These are phyloP conservation scores for Aspergillus nidulans DNA, from an alignment of 495 filamentous ascomycete species.

Conservation along the genomic window DNA sequence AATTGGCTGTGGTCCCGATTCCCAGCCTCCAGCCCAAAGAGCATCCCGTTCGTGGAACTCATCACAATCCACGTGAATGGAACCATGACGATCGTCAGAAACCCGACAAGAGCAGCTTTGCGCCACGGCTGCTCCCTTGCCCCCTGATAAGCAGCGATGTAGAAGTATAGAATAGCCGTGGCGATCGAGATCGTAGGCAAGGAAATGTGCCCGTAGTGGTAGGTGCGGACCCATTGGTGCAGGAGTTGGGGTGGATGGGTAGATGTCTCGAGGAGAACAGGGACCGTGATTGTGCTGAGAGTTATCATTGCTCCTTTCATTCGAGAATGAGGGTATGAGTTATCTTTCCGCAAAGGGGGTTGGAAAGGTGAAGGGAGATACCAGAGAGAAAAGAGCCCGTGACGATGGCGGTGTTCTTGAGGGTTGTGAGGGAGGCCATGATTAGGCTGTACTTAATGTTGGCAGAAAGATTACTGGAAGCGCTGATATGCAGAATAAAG, in stretches of 20 bases:
- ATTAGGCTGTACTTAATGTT: background rate
- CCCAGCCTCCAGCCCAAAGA: background rate
- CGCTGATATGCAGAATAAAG: too few relatives aligned
- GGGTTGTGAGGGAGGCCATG: background rate
- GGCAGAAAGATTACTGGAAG: too few relatives aligned
- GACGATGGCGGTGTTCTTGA: background rate
- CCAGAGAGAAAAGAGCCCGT: background rate
- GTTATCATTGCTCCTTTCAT: background rate
- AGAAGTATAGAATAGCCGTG: background rate
- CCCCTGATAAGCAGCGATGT: background rate
- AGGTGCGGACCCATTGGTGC: background rate
- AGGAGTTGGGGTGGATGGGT: background rate
- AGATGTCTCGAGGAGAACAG: background rate
- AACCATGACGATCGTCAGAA: background rate
- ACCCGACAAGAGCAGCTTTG: background rate
- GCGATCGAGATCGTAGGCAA: background rate
- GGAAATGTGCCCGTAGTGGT: background rate
- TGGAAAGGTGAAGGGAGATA: too few relatives aligned
- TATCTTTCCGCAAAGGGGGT: too few relatives aligned
- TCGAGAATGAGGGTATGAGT: too few relatives aligned
- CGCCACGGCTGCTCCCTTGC: background rate
- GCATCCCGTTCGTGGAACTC: background rate
- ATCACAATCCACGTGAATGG: background rate
- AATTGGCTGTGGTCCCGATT: too few relatives aligned
- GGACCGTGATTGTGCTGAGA: background rate